A percentile compares a stretch with the other conserved stretches of the same genome.
Evolutionary conservation across 257 asterid species (phyloP).

Genomic region (Primulina huaijiensis): DNA sequence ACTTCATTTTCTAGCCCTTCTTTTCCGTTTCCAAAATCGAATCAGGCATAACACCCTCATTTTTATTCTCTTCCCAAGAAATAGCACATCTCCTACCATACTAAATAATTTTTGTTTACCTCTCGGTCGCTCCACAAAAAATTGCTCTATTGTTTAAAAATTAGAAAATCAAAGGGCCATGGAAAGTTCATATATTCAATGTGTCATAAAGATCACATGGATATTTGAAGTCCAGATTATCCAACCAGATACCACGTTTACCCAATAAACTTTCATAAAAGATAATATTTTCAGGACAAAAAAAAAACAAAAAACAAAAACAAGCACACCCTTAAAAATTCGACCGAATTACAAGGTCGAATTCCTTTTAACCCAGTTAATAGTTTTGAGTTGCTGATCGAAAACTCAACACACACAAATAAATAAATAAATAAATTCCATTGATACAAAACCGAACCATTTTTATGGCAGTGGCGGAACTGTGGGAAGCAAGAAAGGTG

Average conservation of each 20-base stretch:
- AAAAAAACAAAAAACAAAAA: no score
- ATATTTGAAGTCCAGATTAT: background rate
- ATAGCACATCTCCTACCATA: background rate
- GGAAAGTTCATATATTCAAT: background rate
- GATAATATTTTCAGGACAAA: background rate
- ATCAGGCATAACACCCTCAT: background rate
- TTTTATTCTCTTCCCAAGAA: background rate
- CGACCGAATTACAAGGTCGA: background rate
- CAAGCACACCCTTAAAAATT: background rate
- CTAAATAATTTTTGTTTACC: no score
- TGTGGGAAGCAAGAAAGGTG: constrained; percentile 55
- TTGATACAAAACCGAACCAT: constrained; percentile 39
- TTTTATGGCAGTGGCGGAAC: constrained; percentile 45
- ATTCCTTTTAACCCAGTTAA: background rate
- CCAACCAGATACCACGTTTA: background rate
- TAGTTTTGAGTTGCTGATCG: background rate
- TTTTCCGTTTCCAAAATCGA: background rate
- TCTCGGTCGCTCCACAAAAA: background rate
- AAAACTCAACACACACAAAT: background rate
- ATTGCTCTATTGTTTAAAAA: background rate
- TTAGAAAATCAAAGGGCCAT: no score
- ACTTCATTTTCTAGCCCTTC: background rate
- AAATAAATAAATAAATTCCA: background rate
- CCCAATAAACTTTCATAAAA: background rate
- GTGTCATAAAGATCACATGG: background rate